Evolutionary conservation across 345 rosid species (phyloP).

Genomic region (Lumnitzera racemosa): DNA sequence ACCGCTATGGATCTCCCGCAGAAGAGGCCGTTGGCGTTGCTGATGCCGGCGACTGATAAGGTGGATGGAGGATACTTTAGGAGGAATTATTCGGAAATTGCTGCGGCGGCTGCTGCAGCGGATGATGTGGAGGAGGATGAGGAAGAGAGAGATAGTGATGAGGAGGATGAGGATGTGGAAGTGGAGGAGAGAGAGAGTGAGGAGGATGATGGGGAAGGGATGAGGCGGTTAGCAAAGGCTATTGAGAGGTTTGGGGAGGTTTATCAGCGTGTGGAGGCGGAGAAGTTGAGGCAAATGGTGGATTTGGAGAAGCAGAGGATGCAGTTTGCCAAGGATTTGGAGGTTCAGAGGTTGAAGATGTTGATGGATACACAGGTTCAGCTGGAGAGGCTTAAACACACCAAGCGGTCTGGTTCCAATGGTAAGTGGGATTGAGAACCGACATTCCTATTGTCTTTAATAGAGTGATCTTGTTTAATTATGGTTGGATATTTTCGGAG

Average conservation of each 20-base stretch:
- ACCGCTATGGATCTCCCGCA: slow-evolving; percentile 52
- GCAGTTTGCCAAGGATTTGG: slow-evolving; percentile 91
- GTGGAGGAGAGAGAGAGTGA: slow-evolving; percentile 22
- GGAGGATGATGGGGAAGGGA: slow-evolving; percentile 41
- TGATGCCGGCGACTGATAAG: slow-evolving; percentile 8
- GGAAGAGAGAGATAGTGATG: slow-evolving; percentile 37
- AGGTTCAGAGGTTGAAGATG: slow-evolving; percentile 89
- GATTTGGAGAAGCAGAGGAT: slow-evolving; percentile 98
- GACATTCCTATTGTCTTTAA: no score
- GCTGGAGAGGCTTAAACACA: slow-evolving; percentile 71
- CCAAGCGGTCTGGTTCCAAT: slow-evolving; percentile 45
- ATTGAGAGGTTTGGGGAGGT: slow-evolving; percentile 85
- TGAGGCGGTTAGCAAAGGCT: slow-evolving; percentile 52
- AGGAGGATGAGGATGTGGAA: slow-evolving; percentile 23
- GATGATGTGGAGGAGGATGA: slow-evolving; percentile 38
- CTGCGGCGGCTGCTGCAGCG: slow-evolving; percentile 71
- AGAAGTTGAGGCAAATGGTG: slow-evolving; percentile 85
- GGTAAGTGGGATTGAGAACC: slow-evolving; percentile 20
- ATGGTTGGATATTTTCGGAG: no score
- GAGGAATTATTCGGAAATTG: slow-evolving; percentile 76
- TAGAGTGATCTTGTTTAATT: no score
- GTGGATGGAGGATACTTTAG: slow-evolving; percentile 38
- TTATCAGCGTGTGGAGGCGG: slow-evolving; percentile 78
- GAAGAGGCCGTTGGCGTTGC: slow-evolving; percentile 35
- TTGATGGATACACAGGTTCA: slow-evolving; percentile 94